Base-by-base conservation (phyloP, 768 basidiomycete species). In the Panellus pusillus region DNA sequence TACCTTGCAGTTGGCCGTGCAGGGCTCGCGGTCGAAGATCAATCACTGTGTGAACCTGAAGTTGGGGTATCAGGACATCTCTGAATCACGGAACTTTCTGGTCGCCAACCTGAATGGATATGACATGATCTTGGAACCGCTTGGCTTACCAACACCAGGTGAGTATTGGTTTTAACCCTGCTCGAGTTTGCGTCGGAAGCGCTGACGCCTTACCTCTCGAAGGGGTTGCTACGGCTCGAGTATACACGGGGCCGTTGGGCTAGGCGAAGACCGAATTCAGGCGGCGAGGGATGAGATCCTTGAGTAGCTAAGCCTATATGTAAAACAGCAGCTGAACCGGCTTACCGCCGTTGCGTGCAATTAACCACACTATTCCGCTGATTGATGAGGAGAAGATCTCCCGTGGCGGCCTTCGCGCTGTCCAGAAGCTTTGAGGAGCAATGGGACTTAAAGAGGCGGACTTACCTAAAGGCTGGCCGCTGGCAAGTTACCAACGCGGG, bases 331-430 rank as follows among this genome's bases (percentile, higher is more conserved):
- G 12, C 27, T n/a, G 45, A 47, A 32, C 45, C 8, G 11, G 8
- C 2, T 47, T 47, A 36, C 45, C 28, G 20, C 45, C 45, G 1
- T 36, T 47, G 6, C 45, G 45, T 2, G 66, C 32, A 0, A 69
- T 74, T 35, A 74, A 74, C 35, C 68, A 74, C 47, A 37, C 36
- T 2, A 74, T 74, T 3, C 70, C 70, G 0, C 28, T 73, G 0
- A 66, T 65, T 18, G 69, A 72, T 20, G 62, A 66, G 50, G 31
- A 20, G 0, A 66, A 66, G 50, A 50, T 66, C 0, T 67, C 29
- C 44, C 55, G 0, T 72, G 69, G 67, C 57, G 65, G 6, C 66
- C 66, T 1, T 67, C 68, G 2, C 31, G 50, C 1, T 73, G 72
- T 39, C 72, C 72, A 0, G 71, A 74, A 19, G 63, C 65, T 0